Conservation (phyloP, 148 eudicot genomes). For the Dysphania ambrosioides region DNA sequence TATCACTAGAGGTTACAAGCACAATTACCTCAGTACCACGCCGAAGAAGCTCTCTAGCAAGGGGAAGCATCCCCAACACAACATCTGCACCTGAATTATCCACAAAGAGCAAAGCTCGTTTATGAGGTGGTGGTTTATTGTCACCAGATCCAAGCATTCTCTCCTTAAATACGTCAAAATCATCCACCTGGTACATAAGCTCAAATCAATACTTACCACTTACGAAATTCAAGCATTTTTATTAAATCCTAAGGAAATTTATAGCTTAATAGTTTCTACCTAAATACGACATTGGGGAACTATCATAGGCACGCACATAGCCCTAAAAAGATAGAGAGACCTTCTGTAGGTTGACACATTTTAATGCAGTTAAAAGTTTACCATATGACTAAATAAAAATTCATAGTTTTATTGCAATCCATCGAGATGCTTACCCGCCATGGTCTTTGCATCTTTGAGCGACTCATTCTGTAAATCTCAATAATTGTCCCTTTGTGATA, state of each 20-base stretch:
- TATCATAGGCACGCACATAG: no score
- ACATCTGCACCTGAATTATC: slow-evolving; percentile 95
- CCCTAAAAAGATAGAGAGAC: no score
- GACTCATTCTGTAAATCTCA: slow-evolving; percentile 97
- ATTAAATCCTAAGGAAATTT: not conserved
- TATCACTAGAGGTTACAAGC: not conserved
- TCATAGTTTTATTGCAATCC: slow-evolving; percentile 1
- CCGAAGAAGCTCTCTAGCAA: slow-evolving; percentile 92
- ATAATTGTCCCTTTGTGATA: slow-evolving; percentile 95
- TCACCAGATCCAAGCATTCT: slow-evolving; percentile 68
- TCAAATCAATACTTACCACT: slow-evolving; percentile 8
- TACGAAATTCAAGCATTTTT: not conserved
- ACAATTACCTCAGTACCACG: slow-evolving; percentile 83
- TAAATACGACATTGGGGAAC: not conserved
- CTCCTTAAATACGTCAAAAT: slow-evolving; percentile 79
- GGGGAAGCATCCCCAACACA: slow-evolving; percentile 92
- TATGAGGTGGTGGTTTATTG: slow-evolving; percentile 54
- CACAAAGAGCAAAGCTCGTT: slow-evolving; percentile 88
- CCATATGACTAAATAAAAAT: no score
- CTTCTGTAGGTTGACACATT: no score
- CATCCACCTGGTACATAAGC: slow-evolving; percentile 65
- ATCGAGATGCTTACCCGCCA: slow-evolving; percentile 66
- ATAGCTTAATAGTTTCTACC: not conserved
- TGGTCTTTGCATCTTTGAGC: slow-evolving; percentile 95
- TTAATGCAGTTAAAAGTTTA: no score